These are phyloP conservation scores for Aspergillus sclerotiicarbonarius DNA, from an alignment of 495 filamentous ascomycete genomes.

Conservation along the genomic window DNA sequence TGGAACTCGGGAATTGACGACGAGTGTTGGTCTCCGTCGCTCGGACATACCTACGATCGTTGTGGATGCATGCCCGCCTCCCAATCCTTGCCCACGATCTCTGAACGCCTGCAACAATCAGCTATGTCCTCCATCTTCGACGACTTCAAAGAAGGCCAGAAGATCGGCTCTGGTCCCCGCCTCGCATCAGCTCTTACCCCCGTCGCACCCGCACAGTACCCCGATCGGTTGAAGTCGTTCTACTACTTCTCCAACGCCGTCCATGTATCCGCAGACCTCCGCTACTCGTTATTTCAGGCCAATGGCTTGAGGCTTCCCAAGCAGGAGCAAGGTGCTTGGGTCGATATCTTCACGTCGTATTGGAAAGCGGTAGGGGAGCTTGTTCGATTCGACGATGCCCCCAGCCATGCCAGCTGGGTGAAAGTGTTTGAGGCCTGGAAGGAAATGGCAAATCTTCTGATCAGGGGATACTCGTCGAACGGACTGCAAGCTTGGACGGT, in stretches of 20 bases:
- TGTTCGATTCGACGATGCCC: slow-evolving; percentile 49
- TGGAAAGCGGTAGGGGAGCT: slow-evolving; percentile 78
- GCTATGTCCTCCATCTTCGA: slow-evolving; percentile 61
- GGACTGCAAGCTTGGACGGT: slow-evolving; percentile 82
- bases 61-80: background rate
- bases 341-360: slow-evolving; percentile 76
- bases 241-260: slow-evolving; percentile 58
- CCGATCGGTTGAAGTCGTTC: slow-evolving; percentile 58
- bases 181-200: slow-evolving; percentile 72
- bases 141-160: slow-evolving; percentile 61
- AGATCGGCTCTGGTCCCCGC: slow-evolving; percentile 54
- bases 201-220: slow-evolving; percentile 52
- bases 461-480: slow-evolving; percentile 68
- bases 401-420: slow-evolving; percentile 58
- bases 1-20: background rate
- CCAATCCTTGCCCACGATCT: background rate
- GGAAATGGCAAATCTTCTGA: slow-evolving; percentile 64
- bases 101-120: background rate
- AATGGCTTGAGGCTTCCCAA: slow-evolving; percentile 52
- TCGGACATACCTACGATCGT: background rate
- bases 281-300: slow-evolving; percentile 59
- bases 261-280: slow-evolving; percentile 60
- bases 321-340: slow-evolving; percentile 70
- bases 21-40: background rate
- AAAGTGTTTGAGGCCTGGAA: slow-evolving; percentile 84